phyloP scores from a whole-genome alignment of 805 yeast genomes.

The Trichomonascus vanleenenianus region DNA sequence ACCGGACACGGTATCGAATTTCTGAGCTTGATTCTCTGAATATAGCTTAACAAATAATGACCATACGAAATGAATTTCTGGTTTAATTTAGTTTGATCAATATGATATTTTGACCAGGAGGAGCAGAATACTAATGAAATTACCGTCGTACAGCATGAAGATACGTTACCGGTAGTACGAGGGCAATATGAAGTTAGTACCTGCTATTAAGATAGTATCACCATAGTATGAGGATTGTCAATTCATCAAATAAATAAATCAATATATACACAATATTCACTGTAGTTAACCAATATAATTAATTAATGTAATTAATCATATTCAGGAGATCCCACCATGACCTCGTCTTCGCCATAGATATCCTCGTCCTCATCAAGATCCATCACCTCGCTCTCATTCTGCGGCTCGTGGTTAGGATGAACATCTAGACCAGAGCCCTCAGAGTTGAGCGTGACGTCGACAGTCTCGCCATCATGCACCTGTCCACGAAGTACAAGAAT shows the following conservation, averaged over 20 bases:
- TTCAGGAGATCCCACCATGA: background rate
- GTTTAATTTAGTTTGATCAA: too few relatives aligned
- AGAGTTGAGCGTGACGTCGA: slow-evolving; percentile 42
- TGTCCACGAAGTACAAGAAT: slow-evolving; percentile 82
- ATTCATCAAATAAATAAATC: background rate
- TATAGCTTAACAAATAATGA: too few relatives aligned
- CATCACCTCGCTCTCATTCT: slow-evolving; percentile 29
- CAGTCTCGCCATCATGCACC: slow-evolving; percentile 79
- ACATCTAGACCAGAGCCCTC: slow-evolving; percentile 60
- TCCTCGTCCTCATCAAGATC: slow-evolving; percentile 23
- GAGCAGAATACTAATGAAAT: too few relatives aligned
- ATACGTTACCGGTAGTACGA: too few relatives aligned
- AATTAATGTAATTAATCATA: background rate
- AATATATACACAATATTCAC: background rate
- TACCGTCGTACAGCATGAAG: too few relatives aligned
- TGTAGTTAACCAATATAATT: background rate
- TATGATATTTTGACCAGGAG: too few relatives aligned
- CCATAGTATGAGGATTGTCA: too few relatives aligned
- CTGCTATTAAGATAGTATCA: too few relatives aligned
- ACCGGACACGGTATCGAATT: too few relatives aligned
- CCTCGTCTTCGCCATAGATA: background rate
- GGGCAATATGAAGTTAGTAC: too few relatives aligned
- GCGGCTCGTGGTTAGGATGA: slow-evolving; percentile 77
- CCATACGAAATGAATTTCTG: too few relatives aligned
- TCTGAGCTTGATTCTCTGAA: too few relatives aligned